Conservation (phyloP, 768 basidiomycete species). For the Boletus pseudo-olivaceus region DNA sequence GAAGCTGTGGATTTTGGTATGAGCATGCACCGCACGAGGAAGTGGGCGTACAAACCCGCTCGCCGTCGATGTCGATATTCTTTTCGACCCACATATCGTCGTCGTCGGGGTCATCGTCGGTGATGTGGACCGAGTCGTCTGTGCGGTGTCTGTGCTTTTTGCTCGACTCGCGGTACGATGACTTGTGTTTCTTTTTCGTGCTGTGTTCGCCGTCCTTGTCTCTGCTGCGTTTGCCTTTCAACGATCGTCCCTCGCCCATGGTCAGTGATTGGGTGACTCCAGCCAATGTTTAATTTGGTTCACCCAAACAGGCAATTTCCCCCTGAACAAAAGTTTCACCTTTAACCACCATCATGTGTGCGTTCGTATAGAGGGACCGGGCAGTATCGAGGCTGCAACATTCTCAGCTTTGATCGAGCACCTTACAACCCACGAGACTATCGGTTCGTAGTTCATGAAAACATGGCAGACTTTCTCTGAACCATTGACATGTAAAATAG, state of each 20-base stretch:
- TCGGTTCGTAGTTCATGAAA: background rate
- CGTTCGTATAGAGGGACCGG: background rate
- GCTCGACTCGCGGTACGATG: conserved; percentile 37
- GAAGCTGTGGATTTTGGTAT: conserved; percentile 39
- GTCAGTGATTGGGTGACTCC: background rate
- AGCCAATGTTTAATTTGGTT: background rate
- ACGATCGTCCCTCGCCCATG: conserved; percentile 24
- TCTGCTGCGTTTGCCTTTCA: conserved; percentile 27
- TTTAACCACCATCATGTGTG: background rate
- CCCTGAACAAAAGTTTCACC: background rate
- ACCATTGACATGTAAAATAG: too few species aligned
- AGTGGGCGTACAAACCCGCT: conserved; percentile 49
- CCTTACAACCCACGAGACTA: background rate
- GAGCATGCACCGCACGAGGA: background rate
- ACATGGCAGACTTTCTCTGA: background rate
- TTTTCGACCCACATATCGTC: conserved; percentile 87
- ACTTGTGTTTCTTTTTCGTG: conserved; percentile 54
- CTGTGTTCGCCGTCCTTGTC: conserved; percentile 44
- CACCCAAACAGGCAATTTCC: background rate
- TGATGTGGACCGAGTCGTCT: conserved; percentile 36
- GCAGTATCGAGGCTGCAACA: background rate
- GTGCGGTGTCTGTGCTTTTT: conserved; percentile 36
- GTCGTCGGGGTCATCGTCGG: conserved; percentile 72
- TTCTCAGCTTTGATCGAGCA: background rate
- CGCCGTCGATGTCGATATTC: conserved; percentile 76